These are phyloP conservation scores for Sclerotinia minor DNA, from an alignment of 2,329 filamentous ascomycete species.

Conservation along the genomic window DNA sequence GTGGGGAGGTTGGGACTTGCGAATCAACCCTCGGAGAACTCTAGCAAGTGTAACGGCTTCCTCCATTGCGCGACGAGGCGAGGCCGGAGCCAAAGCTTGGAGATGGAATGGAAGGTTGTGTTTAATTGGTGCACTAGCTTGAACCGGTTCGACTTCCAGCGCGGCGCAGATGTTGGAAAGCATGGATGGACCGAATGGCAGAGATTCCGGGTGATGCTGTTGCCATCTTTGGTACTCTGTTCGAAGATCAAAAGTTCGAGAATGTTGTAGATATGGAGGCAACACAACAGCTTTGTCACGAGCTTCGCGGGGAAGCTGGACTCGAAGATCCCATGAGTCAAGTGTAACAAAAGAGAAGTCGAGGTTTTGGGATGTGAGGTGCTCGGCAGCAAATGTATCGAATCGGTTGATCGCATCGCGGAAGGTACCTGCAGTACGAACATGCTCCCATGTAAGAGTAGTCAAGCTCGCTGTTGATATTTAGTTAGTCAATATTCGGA, in stretches of 20 bases:
- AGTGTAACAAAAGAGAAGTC: conserved; percentile 98
- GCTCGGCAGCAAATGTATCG: conserved; percentile 89
- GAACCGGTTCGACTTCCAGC: conserved; percentile 94
- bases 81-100: conserved; percentile 92
- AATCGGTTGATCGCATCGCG: conserved; percentile 95
- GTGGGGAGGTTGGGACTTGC: conserved; percentile 91
- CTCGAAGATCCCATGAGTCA: conserved; percentile 96
- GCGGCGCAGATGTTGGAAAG: conserved; percentile 97
- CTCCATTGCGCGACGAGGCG: conserved; percentile 94
- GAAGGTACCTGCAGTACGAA: conserved; percentile 95
- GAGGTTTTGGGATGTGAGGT: conserved; percentile 84
- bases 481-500: conserved; percentile 31
- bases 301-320: conserved; percentile 95
- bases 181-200: conserved; percentile 94
- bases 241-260: conserved; percentile 91
- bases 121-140: conserved; percentile 97
- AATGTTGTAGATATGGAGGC: conserved; percentile 95
- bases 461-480: conserved; percentile 78
- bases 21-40: conserved; percentile 87
- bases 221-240: conserved; percentile 99
- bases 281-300: conserved; percentile 97
- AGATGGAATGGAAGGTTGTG: conserved; percentile 98
- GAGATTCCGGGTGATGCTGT: conserved; percentile 94
- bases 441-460: conserved; percentile 98
- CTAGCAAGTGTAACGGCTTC: conserved; percentile 92